A percentile compares a stretch with the other conserved stretches of the same genome.
phyloP scores from a whole-genome alignment of 1,284 basidiomycete species.

The Papiliotrema fonsecae region DNA sequence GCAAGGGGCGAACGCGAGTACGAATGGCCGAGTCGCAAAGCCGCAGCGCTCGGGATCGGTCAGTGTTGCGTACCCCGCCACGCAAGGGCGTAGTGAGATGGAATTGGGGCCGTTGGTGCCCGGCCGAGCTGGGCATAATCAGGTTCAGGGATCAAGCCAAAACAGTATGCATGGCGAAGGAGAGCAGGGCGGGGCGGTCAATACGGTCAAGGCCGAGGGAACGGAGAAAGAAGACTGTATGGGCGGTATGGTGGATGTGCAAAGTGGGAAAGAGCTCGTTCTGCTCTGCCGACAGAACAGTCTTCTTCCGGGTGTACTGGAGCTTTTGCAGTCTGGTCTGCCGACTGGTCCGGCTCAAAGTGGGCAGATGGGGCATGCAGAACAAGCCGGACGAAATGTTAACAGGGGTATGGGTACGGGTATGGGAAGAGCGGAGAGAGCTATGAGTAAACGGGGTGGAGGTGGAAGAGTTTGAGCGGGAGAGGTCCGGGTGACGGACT shows the following conservation, averaged over 20 bases:
- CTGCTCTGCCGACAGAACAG: constrained; percentile 47
- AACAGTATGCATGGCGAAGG: not conserved
- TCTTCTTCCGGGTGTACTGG: constrained; percentile 41
- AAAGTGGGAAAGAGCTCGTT: constrained; percentile 46
- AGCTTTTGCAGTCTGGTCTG: constrained; percentile 33
- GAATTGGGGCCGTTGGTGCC: not conserved
- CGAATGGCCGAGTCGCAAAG: not conserved
- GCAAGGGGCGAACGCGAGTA: too few relatives aligned
- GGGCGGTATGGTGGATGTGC: constrained; percentile 21
- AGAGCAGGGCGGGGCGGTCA: too few relatives aligned
- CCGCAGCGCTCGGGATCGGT: constrained; percentile 3
- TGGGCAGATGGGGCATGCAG: too few relatives aligned
- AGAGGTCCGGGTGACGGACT: too few relatives aligned
- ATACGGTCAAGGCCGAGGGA: too few relatives aligned
- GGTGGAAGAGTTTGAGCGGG: too few relatives aligned
- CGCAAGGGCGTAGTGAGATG: not conserved
- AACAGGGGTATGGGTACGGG: too few relatives aligned
- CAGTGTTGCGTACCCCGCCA: constrained; percentile 2
- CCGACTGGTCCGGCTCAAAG: too few relatives aligned
- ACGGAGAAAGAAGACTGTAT: not conserved
- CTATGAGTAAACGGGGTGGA: too few relatives aligned
- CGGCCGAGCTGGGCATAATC: not conserved
- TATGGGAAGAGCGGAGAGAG: too few relatives aligned
- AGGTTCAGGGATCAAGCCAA: not conserved
- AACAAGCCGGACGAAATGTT: too few relatives aligned